These are phyloP conservation scores for Begonia loranthoides DNA, from an alignment of 306 rosid genomes.

Conservation along the genomic window DNA sequence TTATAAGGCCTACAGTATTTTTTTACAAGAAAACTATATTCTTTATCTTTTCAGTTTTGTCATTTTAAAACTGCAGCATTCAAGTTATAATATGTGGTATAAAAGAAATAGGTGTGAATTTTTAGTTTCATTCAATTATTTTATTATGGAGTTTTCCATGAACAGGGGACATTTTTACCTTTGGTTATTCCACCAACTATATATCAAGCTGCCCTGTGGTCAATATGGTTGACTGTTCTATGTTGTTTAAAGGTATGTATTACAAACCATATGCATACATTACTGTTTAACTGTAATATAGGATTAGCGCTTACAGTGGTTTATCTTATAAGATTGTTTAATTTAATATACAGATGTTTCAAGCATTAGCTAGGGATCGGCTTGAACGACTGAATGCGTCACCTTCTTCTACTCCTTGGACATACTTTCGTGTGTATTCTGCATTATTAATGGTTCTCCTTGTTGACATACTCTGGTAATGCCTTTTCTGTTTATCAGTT, in stretches of 20 bases:
- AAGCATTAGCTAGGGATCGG: constrained; percentile 95
- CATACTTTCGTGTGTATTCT: constrained; percentile 85
- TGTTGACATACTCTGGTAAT: constrained; percentile 75
- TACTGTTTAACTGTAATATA: neutral
- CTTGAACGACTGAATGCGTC: constrained; percentile 91
- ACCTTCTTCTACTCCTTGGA: constrained; percentile 84
- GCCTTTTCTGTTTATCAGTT: constrained; percentile 5
- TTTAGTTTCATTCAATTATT: neutral
- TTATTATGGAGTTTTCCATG: neutral
- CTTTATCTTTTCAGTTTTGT: neutral
- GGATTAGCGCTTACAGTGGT: neutral
- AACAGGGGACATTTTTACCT: constrained; percentile 85
- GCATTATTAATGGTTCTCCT: constrained; percentile 63
- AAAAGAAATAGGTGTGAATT: neutral
- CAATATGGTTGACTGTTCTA: constrained; percentile 78
- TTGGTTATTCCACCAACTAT: constrained; percentile 74
- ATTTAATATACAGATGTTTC: constrained; percentile 72
- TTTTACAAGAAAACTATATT: neutral
- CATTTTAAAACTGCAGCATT: neutral
- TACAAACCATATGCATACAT: constrained; percentile 1
- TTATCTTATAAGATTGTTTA: neutral
- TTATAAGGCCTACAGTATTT: no score
- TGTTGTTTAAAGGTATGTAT: constrained; percentile 75
- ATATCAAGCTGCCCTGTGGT: constrained; percentile 82
- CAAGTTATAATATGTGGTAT: neutral